These are phyloP conservation scores for Rhizopogon vinicolor DNA, from an alignment of 768 basidiomycete species.

Conservation along the genomic window DNA sequence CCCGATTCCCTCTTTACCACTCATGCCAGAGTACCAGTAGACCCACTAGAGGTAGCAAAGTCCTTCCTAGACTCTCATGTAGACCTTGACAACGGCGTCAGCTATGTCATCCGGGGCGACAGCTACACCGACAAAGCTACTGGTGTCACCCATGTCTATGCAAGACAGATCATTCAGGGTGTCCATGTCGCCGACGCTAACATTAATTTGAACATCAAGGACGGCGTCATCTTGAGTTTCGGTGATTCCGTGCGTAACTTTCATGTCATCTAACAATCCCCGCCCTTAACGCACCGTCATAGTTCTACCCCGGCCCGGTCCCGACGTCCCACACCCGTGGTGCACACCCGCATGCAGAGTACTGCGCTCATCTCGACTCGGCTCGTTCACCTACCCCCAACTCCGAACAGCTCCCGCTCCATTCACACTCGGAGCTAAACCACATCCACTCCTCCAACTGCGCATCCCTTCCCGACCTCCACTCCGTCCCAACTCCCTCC, in stretches of 20 bases:
- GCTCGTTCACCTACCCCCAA: slow-evolving; percentile 22
- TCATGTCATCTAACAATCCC: slow-evolving; percentile 1
- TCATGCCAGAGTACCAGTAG: slow-evolving; percentile 30
- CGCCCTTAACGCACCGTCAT: slow-evolving; percentile 7
- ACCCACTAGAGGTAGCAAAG: slow-evolving; percentile 60
- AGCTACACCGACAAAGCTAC: slow-evolving; percentile 85
- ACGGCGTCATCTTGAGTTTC: slow-evolving; percentile 78
- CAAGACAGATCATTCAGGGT: slow-evolving; percentile 79
- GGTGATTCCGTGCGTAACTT: slow-evolving; percentile 71
- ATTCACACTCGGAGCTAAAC: slow-evolving; percentile 23
- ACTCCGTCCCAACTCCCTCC: slow-evolving; percentile 12
- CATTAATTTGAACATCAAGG: slow-evolving; percentile 89
- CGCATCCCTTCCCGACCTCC: slow-evolving; percentile 38
- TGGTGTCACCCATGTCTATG: slow-evolving; percentile 87
- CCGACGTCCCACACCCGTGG: slow-evolving; percentile 36
- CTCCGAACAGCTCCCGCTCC: slow-evolving; percentile 23
- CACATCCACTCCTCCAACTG: slow-evolving; percentile 58
- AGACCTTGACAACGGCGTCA: slow-evolving; percentile 27
- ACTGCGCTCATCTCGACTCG: slow-evolving; percentile 41
- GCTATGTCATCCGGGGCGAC: slow-evolving; percentile 68
- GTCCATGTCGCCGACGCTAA: slow-evolving; percentile 88
- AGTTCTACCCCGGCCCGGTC: slow-evolving; percentile 74
- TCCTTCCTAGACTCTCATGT: slow-evolving; percentile 47
- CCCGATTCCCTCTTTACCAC: slow-evolving; percentile 33
- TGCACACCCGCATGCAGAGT: slow-evolving; percentile 45